Evolutionary conservation across 2,329 filamentous ascomycete genomes (phyloP).

Genomic region (Tolypocladium nubicola): DNA sequence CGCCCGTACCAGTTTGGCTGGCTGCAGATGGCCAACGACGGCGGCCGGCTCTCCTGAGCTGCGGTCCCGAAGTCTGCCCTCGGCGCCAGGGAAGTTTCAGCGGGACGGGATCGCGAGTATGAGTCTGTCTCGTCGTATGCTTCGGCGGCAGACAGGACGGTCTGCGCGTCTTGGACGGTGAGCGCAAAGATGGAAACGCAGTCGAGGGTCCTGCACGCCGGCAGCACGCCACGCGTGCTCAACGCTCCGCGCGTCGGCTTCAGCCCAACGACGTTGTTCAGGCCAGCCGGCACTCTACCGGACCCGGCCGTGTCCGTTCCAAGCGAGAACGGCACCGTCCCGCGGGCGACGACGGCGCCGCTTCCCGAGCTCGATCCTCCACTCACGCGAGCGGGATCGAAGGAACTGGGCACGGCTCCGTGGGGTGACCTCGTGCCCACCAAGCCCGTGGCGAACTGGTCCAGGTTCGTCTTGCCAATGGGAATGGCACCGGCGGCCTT

Average conservation of each 20-base stretch:
- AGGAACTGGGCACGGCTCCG: conserved; percentile 43
- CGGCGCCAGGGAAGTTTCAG: neutral
- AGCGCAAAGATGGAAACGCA: conserved; percentile 43
- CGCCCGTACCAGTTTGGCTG: conserved; percentile 25
- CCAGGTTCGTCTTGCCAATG: conserved; percentile 49
- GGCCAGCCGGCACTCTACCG: conserved; percentile 39
- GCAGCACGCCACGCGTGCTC: conserved; percentile 36
- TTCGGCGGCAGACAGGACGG: conserved; percentile 36
- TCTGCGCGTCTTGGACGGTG: conserved; percentile 37
- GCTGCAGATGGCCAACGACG: conserved; percentile 28
- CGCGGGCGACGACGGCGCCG: conserved; percentile 41
- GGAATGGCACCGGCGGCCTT: conserved; percentile 43
- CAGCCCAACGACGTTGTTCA: conserved; percentile 42
- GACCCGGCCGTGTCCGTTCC: conserved; percentile 47
- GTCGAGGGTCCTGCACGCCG: conserved; percentile 46
- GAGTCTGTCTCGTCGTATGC: conserved; percentile 36
- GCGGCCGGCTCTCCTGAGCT: conserved; percentile 9
- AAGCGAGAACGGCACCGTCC: conserved; percentile 43
- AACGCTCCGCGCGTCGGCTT: conserved; percentile 43
- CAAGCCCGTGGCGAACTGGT: conserved; percentile 53
- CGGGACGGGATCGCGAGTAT: conserved; percentile 34
- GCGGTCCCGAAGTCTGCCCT: conserved; percentile 18
- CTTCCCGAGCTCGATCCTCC: conserved; percentile 51
- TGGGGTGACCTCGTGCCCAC: conserved; percentile 51
- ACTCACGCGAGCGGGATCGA: conserved; percentile 22